Evolutionary conservation across 306 rosid genomes (phyloP), one percentile per base, ranked within the genome.

Genomic region (Abrus precatorius): DNA sequence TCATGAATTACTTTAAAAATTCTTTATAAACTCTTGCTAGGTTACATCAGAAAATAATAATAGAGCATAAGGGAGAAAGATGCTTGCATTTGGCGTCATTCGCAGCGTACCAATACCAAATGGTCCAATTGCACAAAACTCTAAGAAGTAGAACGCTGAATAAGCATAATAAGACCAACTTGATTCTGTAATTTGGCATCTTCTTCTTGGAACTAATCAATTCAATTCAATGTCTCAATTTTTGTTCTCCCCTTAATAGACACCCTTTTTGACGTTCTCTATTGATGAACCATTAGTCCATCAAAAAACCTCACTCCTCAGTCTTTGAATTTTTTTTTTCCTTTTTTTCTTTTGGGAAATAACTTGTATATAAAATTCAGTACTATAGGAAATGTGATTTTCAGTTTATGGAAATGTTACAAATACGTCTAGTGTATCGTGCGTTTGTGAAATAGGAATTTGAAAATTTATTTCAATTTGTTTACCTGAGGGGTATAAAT

Each of bases 141-240:
- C 85, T 91, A 92, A 85, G 72, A 85, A 81, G 82, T 72, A 71
- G 84, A 88, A 84, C 88, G 36, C 13, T 79, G 36, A 74, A 44
- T 63, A 61, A 78, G 77, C 87, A 78, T 43, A 75, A 75, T 77
- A 82, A 77, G 85, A 72, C 86, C 97, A 87, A 78, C 83, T 76
- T 65, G 89, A 80, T 93, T 80, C 88, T 74, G 33, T 68, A 66
- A 53, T 84, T 85, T 87, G 97, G 87, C 87, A 72, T 80, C 68
- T 86, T 80, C 83, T 82, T 74, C 81, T 82, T 90, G 92, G 87
- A 90, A 55, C 47, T 28, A 48, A 34, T 48, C 41, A 76, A 70
- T 69, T 83, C 36, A 69, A 47, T 71, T 54, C 75, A 54, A 34
- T 76, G 57, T 84, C 77, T 12, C 60, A 10, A 10, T 84, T 70